Evolutionary conservation across 768 basidiomycete genomes (phyloP), one percentile per base, ranked within the genome.

Genomic region (Clathrus columnatus): DNA sequence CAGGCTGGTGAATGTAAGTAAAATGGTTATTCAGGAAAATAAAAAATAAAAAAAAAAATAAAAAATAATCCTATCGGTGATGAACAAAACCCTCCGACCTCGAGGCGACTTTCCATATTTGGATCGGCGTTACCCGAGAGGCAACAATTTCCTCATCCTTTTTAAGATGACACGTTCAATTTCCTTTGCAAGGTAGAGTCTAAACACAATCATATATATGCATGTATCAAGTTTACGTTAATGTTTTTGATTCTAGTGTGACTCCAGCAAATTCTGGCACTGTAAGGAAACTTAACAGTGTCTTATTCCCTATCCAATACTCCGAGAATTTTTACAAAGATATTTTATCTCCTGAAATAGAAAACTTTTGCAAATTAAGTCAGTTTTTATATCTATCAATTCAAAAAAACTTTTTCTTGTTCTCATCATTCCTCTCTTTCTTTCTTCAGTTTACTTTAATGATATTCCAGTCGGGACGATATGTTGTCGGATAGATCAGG

Each of bases 381-480:
- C 62, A 63, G 87, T 28, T 28, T 46, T 36, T 18, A 28, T 18
- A 47, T 74, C 52, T n/a, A 44, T 57, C 60, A 41, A 3, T 43
- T 51, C n/a, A n/a, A n/a, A n/a, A n/a, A n/a, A n/a, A n/a, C n/a
- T n/a, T n/a, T n/a, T n/a, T n/a, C n/a, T n/a, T n/a, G n/a, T n/a
- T 54, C 11, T 53, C 30, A 14, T 58, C 24, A 36, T 20, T 20
- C 27, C 8, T 55, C 54, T 46, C 23, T 47, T 55, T 20, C 6
- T 18, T 28, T 10, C 16, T 42, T 45, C 62, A 92, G 92, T 93
- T 48, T 93, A 92, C 71, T 93, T 86, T 72, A 93, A 92, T 72
- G 91, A 95, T 72, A 75, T 95, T 56, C 90, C 92, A 46, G 84
- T 94, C 59, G 91, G 92, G 57, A 89, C 84, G 4, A 79, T 93